These are phyloP conservation scores for Terana coerulea DNA, from an alignment of 768 basidiomycete genomes.

Conservation along the genomic window DNA sequence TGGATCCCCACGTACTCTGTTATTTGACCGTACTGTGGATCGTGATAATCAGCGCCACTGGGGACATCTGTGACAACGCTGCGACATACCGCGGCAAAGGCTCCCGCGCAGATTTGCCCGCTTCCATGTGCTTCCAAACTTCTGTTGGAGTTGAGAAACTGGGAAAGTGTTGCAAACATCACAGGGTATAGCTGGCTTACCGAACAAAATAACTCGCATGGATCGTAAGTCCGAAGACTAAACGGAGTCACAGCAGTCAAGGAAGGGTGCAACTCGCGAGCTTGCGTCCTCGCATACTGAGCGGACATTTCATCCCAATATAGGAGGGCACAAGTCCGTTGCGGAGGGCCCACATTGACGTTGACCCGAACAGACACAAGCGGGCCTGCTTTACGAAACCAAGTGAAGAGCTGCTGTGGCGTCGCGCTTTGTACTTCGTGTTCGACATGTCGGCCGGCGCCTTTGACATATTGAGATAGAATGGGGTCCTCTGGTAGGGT, in stretches of 20 bases:
- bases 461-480: constrained; percentile 1
- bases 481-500: neutral
- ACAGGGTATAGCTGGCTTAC: neutral
- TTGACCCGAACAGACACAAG: constrained; percentile 2
- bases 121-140: neutral
- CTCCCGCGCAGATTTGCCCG: neutral
- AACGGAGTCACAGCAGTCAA: neutral
- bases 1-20: neutral
- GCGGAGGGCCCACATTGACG: constrained; percentile 1
- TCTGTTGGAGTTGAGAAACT: neutral
- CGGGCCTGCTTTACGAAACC: constrained; percentile 7
- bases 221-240: constrained; percentile 5
- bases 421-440: neutral
- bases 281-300: neutral
- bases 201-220: constrained; percentile 3
- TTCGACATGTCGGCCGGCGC: neutral
- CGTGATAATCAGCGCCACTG: neutral
- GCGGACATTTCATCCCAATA: constrained; percentile 11
- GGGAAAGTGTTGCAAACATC: too few species aligned
- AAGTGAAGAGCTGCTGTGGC: neutral
- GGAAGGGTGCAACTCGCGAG: neutral
- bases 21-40: neutral
- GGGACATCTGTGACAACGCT: neutral
- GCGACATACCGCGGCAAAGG: neutral
- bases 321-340: neutral